Percentiles rank a stretch among this genome's conserved stretches.
Conservation (phyloP, 257 asterid genomes). For the Solanum clarkiae region DNA sequence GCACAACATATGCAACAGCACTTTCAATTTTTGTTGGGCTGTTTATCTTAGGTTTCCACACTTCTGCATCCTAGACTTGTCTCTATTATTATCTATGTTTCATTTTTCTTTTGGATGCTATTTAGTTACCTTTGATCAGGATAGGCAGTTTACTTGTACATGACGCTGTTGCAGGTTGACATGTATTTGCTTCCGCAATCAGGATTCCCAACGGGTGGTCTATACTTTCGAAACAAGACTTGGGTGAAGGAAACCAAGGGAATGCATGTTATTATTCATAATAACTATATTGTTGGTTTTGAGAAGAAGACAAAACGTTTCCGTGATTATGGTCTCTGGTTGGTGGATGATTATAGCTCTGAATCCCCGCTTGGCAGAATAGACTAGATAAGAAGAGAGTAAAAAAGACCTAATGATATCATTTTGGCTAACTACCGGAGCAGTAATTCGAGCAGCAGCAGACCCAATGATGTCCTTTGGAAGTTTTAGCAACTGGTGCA, state of each 20-base stretch:
- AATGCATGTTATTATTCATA: conserved; percentile 78
- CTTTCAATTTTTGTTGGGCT: background rate
- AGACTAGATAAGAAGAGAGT: conserved; percentile 2
- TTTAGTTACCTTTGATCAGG: background rate
- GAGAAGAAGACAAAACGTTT: conserved; percentile 85
- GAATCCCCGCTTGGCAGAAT: conserved; percentile 87
- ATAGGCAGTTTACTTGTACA: background rate
- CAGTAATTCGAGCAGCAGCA: background rate
- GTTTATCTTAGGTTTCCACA: background rate
- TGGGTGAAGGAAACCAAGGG: conserved; percentile 92
- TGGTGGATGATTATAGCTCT: conserved; percentile 63
- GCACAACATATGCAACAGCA: background rate
- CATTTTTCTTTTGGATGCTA: background rate
- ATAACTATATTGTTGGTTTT: conserved; percentile 81
- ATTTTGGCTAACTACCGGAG: background rate
- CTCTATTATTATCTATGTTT: background rate
- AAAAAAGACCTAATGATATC: background rate
- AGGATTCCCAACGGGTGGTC: conserved; percentile 95
- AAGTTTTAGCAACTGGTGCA: background rate
- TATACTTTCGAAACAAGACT: conserved; percentile 88
- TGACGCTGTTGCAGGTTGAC: conserved; percentile 56
- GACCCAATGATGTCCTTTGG: background rate
- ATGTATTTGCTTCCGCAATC: conserved; percentile 79
- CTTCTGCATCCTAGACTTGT: background rate
- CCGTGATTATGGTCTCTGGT: conserved; percentile 77